Evolutionary conservation across 1,284 basidiomycete genomes (phyloP), one percentile per base, ranked within the genome.

Genomic region (Ceratobasidium theobromae): DNA sequence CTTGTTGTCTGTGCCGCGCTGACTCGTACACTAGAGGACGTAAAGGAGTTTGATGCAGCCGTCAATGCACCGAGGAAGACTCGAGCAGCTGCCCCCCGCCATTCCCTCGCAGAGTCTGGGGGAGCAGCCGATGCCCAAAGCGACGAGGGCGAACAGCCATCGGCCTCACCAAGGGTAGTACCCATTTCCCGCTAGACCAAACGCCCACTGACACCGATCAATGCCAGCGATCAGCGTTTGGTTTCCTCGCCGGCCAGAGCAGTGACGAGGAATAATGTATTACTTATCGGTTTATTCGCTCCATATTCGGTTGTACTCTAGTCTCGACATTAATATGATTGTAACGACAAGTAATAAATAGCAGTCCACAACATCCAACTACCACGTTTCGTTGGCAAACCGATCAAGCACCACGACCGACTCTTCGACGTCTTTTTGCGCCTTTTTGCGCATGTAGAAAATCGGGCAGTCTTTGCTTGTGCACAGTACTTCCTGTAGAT

Each of bases 401-500:
- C 95, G 84, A 69, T 93, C 91, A 45, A 98, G 76, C 41, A 89
- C 82, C 1, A 81, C 75, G 66, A 85, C 86, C 1, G 89, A 84
- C 71, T 95, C 91, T 69, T 92, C 92, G 0, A 95, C 95, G 72
- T 98, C 94, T 75, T 97, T 97, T 75, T 98, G 95, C 4, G 95
- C 87, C 72, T 96, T 96, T 76, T 96, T 97, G 43, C 96, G 81
- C 86, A 96, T 94, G 76, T 98, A 98, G 77, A 95, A 98, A 70
- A 98, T 98, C 0, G 96, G 96, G 72, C 96, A 99, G 77, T 99
- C 96, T 74, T 93, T 95, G 74, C 93, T 96, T 0, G 92, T 92
- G 74, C 96, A 99, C 40, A 99, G 81, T 18, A 98, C 96, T 74
- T 99, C 96, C 88, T 96, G 69, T 14, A 60, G 18, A 45, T 38